Base-by-base conservation (phyloP, 129 eudicot genomes). In the Sambucus nigra region DNA sequence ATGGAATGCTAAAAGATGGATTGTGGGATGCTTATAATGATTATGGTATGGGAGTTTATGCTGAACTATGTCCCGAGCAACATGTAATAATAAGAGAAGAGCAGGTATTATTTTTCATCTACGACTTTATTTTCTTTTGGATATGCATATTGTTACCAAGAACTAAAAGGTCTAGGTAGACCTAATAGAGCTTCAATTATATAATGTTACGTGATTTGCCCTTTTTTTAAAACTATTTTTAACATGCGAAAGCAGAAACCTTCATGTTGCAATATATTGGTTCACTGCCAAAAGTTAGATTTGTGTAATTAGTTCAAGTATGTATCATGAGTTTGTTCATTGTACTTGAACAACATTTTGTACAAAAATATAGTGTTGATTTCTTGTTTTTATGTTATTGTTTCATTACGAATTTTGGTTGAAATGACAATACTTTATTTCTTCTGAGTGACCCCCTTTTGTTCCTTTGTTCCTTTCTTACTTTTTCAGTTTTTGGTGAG, bases 1-100 rank as follows among this genome's bases (percentile, higher is more conserved):
- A 89, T 67, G 98, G 98, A 59, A 74, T 89, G 80, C 64, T 89
- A 60, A 89, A 85, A 67, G 95, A 89, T 35, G 98, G 98, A 44
- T 53, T 89, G 31, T 84, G 94, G 98, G 98, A 89, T 79, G 98
- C 76, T 22, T 89, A 79, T 67, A 85, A 77, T 40, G 87, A 89
- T 72, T 61, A 29, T 60, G 85, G 85, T 25, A 89, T 89, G 98
- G 98, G 98, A 17, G 75, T 69, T 23, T 82, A 88, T 67, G 98
- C 92, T 68, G 98, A 89, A 73, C 55, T 82, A 73, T 89, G 98
- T 66, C 88, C 98, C 21, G 94, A 85, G 52, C 69, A 84, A 42
- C 93, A 84, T 72, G 73, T 57, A 49, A 42, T 89, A 21, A 70
- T 95, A 69, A 82, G 98, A 78, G 95, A 85, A 55, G 80, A 85